Evolutionary conservation across 2,329 filamentous ascomycete genomes (phyloP).

Genomic region (Sporothrix inflata): DNA sequence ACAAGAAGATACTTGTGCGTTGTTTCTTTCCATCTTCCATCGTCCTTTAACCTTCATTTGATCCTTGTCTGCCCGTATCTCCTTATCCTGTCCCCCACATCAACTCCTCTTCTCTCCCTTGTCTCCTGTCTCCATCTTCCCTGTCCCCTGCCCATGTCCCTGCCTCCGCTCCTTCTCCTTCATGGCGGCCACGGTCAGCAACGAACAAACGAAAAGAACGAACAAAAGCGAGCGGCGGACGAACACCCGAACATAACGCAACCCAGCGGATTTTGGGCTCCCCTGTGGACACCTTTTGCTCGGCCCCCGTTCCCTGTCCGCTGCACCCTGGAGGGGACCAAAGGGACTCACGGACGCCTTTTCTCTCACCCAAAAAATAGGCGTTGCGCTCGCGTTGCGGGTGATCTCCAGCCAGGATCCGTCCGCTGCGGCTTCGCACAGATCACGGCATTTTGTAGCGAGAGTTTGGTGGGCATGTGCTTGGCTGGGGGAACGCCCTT

Average conservation of each 20-base stretch:
- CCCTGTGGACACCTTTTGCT: background rate
- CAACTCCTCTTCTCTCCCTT: background rate
- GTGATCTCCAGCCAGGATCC: constrained; percentile 24
- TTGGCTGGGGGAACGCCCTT: background rate
- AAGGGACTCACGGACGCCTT: too few species aligned
- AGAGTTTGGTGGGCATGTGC: background rate
- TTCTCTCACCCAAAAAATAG: background rate
- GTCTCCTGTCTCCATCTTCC: constrained; percentile 5
- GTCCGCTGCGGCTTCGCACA: constrained; percentile 17
- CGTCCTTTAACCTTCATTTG: background rate
- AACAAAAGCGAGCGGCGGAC: background rate
- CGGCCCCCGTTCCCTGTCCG: constrained; percentile 18
- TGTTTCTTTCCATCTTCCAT: background rate
- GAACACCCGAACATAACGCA: background rate
- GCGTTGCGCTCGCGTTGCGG: constrained; percentile 13
- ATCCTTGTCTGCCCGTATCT: background rate
- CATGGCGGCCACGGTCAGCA: background rate
- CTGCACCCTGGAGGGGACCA: background rate
- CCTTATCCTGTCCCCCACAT: constrained; percentile 4
- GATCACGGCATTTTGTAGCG: constrained; percentile 23
- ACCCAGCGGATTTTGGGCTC: background rate
- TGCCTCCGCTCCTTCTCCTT: background rate
- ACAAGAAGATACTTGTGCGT: background rate
- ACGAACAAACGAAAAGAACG: background rate
- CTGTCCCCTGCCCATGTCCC: constrained; percentile 6